Base-by-base conservation (phyloP, 306 rosid species). In the Elaeagnus macrophylla region DNA sequence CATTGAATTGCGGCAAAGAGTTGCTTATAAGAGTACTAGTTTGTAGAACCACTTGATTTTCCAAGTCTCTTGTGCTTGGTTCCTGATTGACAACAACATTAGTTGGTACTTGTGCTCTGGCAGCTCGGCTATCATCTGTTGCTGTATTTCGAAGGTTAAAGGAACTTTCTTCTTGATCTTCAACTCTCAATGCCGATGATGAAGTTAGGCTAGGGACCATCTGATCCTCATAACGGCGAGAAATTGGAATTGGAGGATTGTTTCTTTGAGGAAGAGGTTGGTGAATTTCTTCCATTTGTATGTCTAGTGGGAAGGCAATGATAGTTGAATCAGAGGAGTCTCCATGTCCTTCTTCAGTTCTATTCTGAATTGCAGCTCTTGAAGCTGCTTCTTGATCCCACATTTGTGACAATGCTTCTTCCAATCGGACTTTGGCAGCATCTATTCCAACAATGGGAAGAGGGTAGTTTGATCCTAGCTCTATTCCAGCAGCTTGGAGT, bases 401-500 rank as follows among this genome's bases (percentile, higher is more conserved):
- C 85, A 79, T 88, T 64, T 71, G 80, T 10, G 77, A 51, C 13
- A 84, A 53, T 6, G 94, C 96, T 69, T 88, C 80, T 67, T 81
- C 72, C 79, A 88, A 39, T 75, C 94, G 54, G 64, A 54, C 66
- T 78, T 88, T 77, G 12, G 94, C 94, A 35, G 76, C 83, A 65
- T 84, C 94, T 60, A 88, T 78, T 41, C 72, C 77, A 48, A 88
- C 81, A 39, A 88, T 77, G 35, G 94, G 96, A 57, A 84, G 96
- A 65, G 96, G 96, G 40, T 88, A 88, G 75, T 88, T 88, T 37
- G 90, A 77, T 39, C 96, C 96, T 10, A 84, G 79, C 66, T 88
- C 96, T 48, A 88, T 73, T 66, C 96, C 96, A 68, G 96, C 94
- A 12, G 96, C 94, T 67, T 84, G 94, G 41, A 88, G 96, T 53